These are phyloP conservation scores for Aspergillus nidulans DNA, from an alignment of 495 filamentous ascomycete genomes.

Conservation along the genomic window DNA sequence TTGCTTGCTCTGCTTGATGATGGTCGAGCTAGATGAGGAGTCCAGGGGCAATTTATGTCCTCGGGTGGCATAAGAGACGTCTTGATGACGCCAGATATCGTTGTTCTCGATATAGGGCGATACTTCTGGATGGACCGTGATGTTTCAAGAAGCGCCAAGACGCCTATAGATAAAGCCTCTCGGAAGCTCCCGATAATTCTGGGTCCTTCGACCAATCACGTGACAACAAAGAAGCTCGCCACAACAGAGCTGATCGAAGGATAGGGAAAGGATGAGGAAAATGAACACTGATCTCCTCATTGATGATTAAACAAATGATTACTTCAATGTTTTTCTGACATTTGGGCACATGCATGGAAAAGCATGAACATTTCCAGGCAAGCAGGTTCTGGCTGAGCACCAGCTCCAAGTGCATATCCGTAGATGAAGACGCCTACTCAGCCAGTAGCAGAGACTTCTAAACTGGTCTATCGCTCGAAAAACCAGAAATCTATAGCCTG, in stretches of 20 bases:
- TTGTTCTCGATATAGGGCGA: not conserved
- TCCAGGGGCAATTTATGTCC: slow-evolving; percentile 15
- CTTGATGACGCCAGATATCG: not conserved
- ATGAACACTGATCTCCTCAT: not conserved
- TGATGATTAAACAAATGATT: not conserved
- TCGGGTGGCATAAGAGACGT: slow-evolving; percentile 8
- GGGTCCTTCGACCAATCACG: slow-evolving; percentile 26
- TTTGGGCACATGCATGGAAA: not conserved
- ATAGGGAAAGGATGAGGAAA: not conserved
- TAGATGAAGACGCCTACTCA: not conserved
- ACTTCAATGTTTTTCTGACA: not conserved
- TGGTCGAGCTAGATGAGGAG: slow-evolving; percentile 1
- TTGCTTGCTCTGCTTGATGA: slow-evolving; percentile 10
- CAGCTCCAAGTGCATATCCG: not conserved
- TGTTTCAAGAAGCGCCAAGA: slow-evolving; percentile 1
- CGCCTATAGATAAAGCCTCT: slow-evolving; percentile 1
- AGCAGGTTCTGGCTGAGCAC: not conserved
- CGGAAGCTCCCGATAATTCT: slow-evolving; percentile 23
- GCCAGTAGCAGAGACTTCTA: not conserved
- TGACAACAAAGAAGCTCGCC: slow-evolving; percentile 12
- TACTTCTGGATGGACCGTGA: slow-evolving; percentile 15
- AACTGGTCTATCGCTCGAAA: not conserved
- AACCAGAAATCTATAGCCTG: not conserved
- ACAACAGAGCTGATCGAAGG: not conserved
- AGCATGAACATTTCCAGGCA: not conserved